Percentiles rank a stretch among this genome's conserved stretches.
These are phyloP conservation scores for Aspergillus coremiiformis DNA, from an alignment of 495 filamentous ascomycete species.

Conservation along the genomic window DNA sequence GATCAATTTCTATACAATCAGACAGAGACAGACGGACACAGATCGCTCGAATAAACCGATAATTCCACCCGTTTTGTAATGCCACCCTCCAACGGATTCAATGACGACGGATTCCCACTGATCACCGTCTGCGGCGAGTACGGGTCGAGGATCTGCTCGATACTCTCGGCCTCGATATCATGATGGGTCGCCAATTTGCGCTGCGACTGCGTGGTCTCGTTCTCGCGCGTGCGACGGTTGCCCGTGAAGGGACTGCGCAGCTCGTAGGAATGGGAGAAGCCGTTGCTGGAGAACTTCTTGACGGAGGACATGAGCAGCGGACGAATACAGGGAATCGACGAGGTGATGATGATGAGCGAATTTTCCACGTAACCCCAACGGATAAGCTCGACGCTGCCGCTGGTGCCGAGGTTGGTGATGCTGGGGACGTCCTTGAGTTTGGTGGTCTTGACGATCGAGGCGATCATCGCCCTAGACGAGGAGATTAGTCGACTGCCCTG, in stretches of 20 bases:
- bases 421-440: constrained; percentile 29
- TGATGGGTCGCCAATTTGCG: constrained; percentile 6
- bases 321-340: constrained; percentile 30
- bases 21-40: too few species aligned
- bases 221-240: constrained; percentile 7
- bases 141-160: constrained; percentile 26
- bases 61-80: constrained; percentile 33
- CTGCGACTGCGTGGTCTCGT: constrained; percentile 13
- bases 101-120: constrained; percentile 13
- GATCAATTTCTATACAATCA: too few species aligned
- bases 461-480: constrained; percentile 25
- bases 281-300: constrained; percentile 30
- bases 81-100: constrained; percentile 7
- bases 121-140: constrained; percentile 11
- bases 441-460: constrained; percentile 40
- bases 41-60: constrained; percentile 10
- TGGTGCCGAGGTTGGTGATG: constrained; percentile 25
- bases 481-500: constrained; percentile 1
- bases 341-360: constrained; percentile 31
- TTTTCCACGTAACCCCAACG: constrained; percentile 31
- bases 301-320: constrained; percentile 32
- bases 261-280: constrained; percentile 25
- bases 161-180: constrained; percentile 22
- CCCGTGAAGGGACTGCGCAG: constrained; percentile 21
- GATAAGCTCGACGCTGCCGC: constrained; percentile 25